Evolutionary conservation across 192 early-diverging fungal species (phyloP), one percentile per base, ranked within the genome.

Genomic region (Coemansia interrupta): DNA sequence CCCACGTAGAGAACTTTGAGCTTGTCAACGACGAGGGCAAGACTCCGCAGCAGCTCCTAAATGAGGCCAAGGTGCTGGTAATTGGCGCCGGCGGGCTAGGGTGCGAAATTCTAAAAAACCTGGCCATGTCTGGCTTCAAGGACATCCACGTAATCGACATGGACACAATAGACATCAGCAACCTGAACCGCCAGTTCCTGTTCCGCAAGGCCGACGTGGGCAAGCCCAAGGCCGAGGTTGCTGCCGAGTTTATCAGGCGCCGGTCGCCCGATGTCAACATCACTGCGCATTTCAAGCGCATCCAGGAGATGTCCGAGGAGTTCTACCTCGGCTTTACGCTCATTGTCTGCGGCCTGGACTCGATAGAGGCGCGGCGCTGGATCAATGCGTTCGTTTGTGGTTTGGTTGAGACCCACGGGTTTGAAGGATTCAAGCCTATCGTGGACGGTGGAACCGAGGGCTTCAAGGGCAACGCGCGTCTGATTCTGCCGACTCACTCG

Each of bases 401-500:
- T 11, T 85, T 96, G 80, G 85, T 81, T 12, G 91, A 93, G 30
- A 58, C 66, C 13, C 91, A 92, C 9, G 82, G 90, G 44, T 84
- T 85, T 0, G 80, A 84, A 38, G 86, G 86, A 3, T 70, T 94
- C 45, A 95, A 89, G 65, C 92, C 92, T 13, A 83, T 98, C 49
- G 84, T 98, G 46, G 96, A 98, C 53, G 96, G 96, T 13, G 96
- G 96, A 10, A 96, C 93, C 7, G 96, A 98, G 80, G 92, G 94
- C 5, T 94, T 98, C 69, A 93, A 92, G 66, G 96, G 96, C 18
- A 95, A 98, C 64, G 87, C 91, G 1, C 84, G 94, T 43, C 88
- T 98, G 1, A 96, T 98, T 39, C 57, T 96, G 22, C 96, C 96
- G 0, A 81, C 73, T 5, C 80, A 88, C 24, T 90, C 85, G 4